Base-by-base conservation (phyloP, 139 green algal species). In the Chlamydomonas sp. region DNA sequence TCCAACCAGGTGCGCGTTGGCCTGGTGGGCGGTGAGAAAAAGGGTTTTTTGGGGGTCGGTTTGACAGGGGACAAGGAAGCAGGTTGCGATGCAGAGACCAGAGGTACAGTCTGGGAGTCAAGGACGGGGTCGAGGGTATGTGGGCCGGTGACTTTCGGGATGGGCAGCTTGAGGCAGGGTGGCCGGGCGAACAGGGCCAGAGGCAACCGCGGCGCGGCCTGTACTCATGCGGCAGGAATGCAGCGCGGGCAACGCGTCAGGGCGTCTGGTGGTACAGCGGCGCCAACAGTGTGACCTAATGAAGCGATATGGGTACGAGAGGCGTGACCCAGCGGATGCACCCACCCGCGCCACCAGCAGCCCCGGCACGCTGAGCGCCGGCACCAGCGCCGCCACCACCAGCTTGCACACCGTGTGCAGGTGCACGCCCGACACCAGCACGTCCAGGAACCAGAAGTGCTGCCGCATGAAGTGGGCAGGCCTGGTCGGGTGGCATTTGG, bases 371-470 rank as follows among this genome's bases (percentile, higher is more conserved):
- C 96, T 63, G 49, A 97, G 81, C 7, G 96, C 89, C 8, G 95
- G 94, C 79, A 95, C 71, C 61, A 97, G 75, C n/a, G 93, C 94
- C 0, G 88, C 93, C 18, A 96, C 72, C 72, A 97, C 89, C 49
- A 97, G 72, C 83, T 91, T 85, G 88, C 95, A 98, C 77, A 98
- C 80, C 6, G 81, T 85, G 63, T 92, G 92, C 82, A 99, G 85
- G 14, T 88, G 87, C 83, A 97, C 20, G 67, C 89, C 89, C 60
- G 89, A 93, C 59, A 99, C 72, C 14, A 58, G 14, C 60, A 97
- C 89, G 58, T 98, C 94, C 86, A 99, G 93, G 91, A 98, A 98
- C 95, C 96, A 98, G 75, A 91, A 95, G 85, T 94, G 89, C 61
- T 92, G 88, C 4, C 82, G 83, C 72, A 94, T 88, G 63, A 94